Conservation (phyloP, 2,329 filamentous ascomycete species). For the Ophiocordyceps camponoti-floridani region DNA sequence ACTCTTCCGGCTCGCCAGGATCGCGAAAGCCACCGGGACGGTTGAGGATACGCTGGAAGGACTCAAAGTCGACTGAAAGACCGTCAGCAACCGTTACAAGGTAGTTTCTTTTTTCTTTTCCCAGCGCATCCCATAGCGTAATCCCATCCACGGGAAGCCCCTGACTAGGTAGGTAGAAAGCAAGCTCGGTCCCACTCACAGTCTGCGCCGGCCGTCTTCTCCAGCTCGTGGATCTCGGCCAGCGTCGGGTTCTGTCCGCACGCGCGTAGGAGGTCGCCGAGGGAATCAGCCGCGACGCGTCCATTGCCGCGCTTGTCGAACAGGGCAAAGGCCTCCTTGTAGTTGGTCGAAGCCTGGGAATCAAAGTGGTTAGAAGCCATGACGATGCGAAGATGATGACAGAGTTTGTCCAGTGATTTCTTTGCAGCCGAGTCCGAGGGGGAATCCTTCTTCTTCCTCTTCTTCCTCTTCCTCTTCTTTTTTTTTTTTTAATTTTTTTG, state of each 20-base stretch:
- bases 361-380: conserved; percentile 37
- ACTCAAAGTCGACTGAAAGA: conserved; percentile 78
- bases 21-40: conserved; percentile 96
- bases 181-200: conserved; percentile 43
- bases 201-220: conserved; percentile 76
- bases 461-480: no score
- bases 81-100: not conserved
- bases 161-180: not conserved
- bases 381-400: conserved; percentile 2
- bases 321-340: conserved; percentile 99
- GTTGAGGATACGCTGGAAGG: conserved; percentile 92
- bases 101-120: not conserved
- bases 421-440: not conserved
- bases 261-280: conserved; percentile 86
- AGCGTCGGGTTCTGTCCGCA: conserved; percentile 97
- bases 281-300: conserved; percentile 67
- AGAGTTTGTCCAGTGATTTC: no score
- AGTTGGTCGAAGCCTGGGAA: conserved; percentile 71
- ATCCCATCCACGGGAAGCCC: not conserved
- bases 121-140: not conserved
- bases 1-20: conserved; percentile 92
- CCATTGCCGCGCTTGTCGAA: conserved; percentile 99
- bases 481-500: no score
- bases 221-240: conserved; percentile 78
- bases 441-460: not conserved